Conservation (phyloP, 2,329 filamentous ascomycete genomes). For the Fusarium avenaceum region DNA sequence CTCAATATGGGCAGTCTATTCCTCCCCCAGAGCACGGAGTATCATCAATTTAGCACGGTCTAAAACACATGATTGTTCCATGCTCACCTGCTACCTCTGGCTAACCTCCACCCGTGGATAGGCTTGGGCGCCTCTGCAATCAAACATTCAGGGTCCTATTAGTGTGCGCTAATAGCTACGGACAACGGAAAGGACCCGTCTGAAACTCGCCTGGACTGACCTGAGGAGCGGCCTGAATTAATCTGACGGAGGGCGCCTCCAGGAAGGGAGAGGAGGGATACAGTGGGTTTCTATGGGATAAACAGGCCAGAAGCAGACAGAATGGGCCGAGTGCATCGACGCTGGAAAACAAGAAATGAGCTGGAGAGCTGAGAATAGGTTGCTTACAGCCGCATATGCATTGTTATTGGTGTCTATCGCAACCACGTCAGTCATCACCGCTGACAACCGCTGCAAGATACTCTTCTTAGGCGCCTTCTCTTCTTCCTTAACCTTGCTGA, state of each 20-base stretch:
- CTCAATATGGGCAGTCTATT: slow-evolving; percentile 7
- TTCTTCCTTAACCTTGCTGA: slow-evolving; percentile 1
- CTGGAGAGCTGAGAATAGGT: not conserved
- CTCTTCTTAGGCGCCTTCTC: not conserved
- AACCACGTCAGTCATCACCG: slow-evolving; percentile 42
- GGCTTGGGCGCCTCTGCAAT: slow-evolving; percentile 1
- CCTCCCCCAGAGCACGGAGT: not conserved
- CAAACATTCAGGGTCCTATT: slow-evolving; percentile 25
- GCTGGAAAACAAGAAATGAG: not conserved
- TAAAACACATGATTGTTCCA: slow-evolving; percentile 12
- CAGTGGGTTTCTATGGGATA: slow-evolving; percentile 1
- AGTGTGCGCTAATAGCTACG: not conserved
- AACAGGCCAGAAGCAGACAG: slow-evolving; percentile 7
- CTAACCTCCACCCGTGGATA: slow-evolving; percentile 2
- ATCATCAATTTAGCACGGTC: slow-evolving; percentile 1
- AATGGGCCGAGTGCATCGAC: slow-evolving; percentile 9
- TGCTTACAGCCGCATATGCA: not conserved
- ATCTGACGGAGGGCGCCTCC: slow-evolving; percentile 3
- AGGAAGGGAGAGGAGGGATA: not conserved
- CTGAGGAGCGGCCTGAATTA: slow-evolving; percentile 14
- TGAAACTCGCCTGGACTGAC: slow-evolving; percentile 37
- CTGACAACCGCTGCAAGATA: slow-evolving; percentile 31
- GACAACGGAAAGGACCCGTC: slow-evolving; percentile 16
- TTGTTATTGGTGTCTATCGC: slow-evolving; percentile 17
- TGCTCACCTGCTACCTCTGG: slow-evolving; percentile 9